A percentile compares a stretch with the other conserved stretches of the same genome.
These are phyloP conservation scores for Entomortierella chlamydospora DNA, from an alignment of 192 early-diverging fungal genomes.

Conservation along the genomic window DNA sequence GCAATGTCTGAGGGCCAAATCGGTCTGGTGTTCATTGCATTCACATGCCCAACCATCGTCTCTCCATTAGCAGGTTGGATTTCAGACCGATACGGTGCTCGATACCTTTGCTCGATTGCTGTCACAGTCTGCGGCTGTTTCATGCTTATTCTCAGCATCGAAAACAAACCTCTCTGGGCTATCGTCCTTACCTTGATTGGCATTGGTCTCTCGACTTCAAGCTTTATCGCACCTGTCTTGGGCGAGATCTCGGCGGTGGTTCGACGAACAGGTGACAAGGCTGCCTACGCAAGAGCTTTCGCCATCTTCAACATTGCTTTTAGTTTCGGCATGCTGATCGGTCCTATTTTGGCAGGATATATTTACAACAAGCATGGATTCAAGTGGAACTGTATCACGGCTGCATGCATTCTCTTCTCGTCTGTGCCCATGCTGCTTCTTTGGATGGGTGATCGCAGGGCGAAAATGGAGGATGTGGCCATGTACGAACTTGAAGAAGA, in stretches of 20 bases:
- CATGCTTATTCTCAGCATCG: constrained; percentile 53
- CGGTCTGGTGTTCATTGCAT: constrained; percentile 76
- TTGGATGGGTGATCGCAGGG: constrained; percentile 48
- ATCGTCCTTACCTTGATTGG: constrained; percentile 37
- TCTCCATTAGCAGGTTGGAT: constrained; percentile 69
- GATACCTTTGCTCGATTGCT: constrained; percentile 56
- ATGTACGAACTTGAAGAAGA: constrained; percentile 50
- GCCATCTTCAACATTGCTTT: constrained; percentile 83
- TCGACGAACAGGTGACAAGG: constrained; percentile 63
- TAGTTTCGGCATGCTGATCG: constrained; percentile 79
- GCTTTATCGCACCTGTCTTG: constrained; percentile 46
- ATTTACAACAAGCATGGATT: constrained; percentile 43
- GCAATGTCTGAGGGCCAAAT: constrained; percentile 56
- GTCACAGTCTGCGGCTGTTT: constrained; percentile 54
- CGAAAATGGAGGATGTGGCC: constrained; percentile 48
- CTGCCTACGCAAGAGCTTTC: constrained; percentile 69
- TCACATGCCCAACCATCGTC: constrained; percentile 77
- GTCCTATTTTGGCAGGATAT: constrained; percentile 72
- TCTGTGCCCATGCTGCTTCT: constrained; percentile 37
- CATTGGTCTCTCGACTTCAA: constrained; percentile 40
- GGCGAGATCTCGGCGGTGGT: constrained; percentile 52
- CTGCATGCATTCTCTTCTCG: constrained; percentile 42
- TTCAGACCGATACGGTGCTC: constrained; percentile 64
- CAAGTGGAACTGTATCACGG: constrained; percentile 43
- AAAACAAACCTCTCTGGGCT: constrained; percentile 46